Percentiles rank a stretch among this genome's conserved stretches.
Evolutionary conservation across 129 eudicot species (phyloP).

Genomic region (Scalesia atractyloides): DNA sequence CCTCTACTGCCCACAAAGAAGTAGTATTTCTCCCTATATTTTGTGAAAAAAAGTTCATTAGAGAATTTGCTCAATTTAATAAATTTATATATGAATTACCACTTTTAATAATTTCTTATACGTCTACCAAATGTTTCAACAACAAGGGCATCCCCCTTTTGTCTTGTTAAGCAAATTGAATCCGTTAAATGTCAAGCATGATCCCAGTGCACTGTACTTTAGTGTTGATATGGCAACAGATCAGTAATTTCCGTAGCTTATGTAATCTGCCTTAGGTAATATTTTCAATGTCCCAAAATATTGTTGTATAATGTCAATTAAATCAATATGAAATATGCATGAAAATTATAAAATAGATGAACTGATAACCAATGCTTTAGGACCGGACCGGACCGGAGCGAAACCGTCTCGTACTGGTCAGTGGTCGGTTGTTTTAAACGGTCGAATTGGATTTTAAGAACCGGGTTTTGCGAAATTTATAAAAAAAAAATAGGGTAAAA

Average conservation of each 20-base stretch:
- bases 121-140: conserved; percentile 99
- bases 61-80: conserved; percentile 2
- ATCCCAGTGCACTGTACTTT: conserved; percentile 72
- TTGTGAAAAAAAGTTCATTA: conserved; percentile 16
- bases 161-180: conserved; percentile 82
- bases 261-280: conserved; percentile 62
- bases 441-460: no score
- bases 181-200: conserved; percentile 80
- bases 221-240: conserved; percentile 67
- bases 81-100: conserved; percentile 37
- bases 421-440: no score
- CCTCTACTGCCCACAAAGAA: conserved; percentile 92
- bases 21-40: conserved; percentile 89
- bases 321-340: conserved; percentile 3
- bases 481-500: no score
- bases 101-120: conserved; percentile 88
- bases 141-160: conserved; percentile 98
- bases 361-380: not conserved
- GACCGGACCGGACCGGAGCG: no score
- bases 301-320: not conserved
- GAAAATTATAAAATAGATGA: conserved; percentile 14
- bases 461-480: no score
- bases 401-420: no score
- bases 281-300: conserved; percentile 19
- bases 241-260: conserved; percentile 81